phyloP scores from a whole-genome alignment of 1,139 yeast species.

The Candida mesenterica region DNA sequence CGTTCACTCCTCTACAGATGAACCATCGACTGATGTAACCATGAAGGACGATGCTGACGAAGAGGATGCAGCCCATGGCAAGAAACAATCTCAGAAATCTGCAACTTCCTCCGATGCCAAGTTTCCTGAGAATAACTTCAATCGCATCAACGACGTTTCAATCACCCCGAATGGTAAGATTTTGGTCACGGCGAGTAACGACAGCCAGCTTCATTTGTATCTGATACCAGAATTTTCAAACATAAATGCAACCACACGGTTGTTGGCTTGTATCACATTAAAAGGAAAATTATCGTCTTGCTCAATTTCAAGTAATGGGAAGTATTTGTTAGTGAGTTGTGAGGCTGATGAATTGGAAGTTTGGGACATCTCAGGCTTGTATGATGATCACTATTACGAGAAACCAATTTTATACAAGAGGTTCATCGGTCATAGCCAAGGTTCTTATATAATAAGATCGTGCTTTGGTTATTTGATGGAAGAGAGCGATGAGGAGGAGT shows the following conservation, averaged over 20 bases:
- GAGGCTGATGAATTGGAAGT: slow-evolving; percentile 79
- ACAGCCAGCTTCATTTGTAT: slow-evolving; percentile 55
- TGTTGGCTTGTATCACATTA: slow-evolving; percentile 33
- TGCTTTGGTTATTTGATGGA: slow-evolving; percentile 60
- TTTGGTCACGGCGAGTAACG: slow-evolving; percentile 63
- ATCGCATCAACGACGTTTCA: slow-evolving; percentile 63
- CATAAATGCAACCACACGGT: slow-evolving; percentile 34
- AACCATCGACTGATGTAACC: slow-evolving; percentile 12
- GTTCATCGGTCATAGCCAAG: slow-evolving; percentile 71
- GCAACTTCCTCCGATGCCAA: neutral
- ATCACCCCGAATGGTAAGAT: slow-evolving; percentile 63
- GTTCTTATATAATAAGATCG: slow-evolving; percentile 69
- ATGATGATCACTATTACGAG: slow-evolving; percentile 12
- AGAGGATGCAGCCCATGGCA: slow-evolving; percentile 3
- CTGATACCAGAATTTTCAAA: slow-evolving; percentile 37
- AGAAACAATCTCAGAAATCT: slow-evolving; percentile 3
- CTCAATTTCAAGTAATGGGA: slow-evolving; percentile 39
- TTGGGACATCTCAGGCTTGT: slow-evolving; percentile 54
- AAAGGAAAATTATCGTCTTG: slow-evolving; percentile 43
- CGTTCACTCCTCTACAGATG: too few relatives aligned
- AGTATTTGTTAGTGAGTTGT: slow-evolving; percentile 59
- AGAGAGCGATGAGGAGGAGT: slow-evolving; percentile 53
- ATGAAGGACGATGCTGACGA: slow-evolving; percentile 17
- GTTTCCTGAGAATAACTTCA: too few relatives aligned
- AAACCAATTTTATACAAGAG: slow-evolving; percentile 50